Evolutionary conservation across 345 rosid genomes (phyloP).

Genomic region (Citrus maxima): DNA sequence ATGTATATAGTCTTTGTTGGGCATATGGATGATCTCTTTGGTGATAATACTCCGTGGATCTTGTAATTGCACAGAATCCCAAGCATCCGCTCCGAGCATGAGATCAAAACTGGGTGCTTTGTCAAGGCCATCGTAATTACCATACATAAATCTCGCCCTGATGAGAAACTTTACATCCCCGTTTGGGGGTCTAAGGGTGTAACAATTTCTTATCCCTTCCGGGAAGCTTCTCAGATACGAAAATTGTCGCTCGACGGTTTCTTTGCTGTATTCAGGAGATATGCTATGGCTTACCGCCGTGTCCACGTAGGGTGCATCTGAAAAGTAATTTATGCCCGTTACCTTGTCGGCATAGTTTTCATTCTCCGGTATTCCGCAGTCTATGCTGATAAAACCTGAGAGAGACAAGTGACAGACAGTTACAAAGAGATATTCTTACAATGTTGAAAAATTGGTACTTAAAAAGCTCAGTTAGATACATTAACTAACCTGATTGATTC

Average conservation of each 20-base stretch:
- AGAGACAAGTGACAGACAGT: too few species aligned
- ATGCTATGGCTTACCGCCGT: not conserved
- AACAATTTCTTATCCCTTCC: conserved; percentile 21
- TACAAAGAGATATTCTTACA: too few species aligned
- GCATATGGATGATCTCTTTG: not conserved
- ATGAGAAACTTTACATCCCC: not conserved
- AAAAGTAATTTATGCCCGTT: conserved; percentile 12
- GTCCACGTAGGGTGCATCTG: conserved; percentile 6
- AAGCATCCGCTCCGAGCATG: not conserved
- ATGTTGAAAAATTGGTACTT: too few species aligned
- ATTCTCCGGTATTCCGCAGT: conserved; percentile 15
- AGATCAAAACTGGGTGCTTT: conserved; percentile 4
- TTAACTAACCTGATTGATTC: not conserved
- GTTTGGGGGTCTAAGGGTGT: not conserved
- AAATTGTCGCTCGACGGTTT: not conserved
- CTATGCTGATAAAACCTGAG: conserved; percentile 24
- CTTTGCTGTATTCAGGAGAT: not conserved
- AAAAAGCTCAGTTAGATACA: too few species aligned
- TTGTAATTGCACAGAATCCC: not conserved
- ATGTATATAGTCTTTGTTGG: not conserved
- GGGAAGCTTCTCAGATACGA: conserved; percentile 21
- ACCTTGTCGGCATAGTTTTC: not conserved
- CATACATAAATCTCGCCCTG: conserved; percentile 22
- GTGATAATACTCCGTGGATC: not conserved
- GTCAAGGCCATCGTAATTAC: conserved; percentile 11